Percentiles rank a stretch among this genome's conserved stretches.
Evolutionary conservation across 805 yeast genomes (phyloP).

Genomic region (Nakazawaea peltata): DNA sequence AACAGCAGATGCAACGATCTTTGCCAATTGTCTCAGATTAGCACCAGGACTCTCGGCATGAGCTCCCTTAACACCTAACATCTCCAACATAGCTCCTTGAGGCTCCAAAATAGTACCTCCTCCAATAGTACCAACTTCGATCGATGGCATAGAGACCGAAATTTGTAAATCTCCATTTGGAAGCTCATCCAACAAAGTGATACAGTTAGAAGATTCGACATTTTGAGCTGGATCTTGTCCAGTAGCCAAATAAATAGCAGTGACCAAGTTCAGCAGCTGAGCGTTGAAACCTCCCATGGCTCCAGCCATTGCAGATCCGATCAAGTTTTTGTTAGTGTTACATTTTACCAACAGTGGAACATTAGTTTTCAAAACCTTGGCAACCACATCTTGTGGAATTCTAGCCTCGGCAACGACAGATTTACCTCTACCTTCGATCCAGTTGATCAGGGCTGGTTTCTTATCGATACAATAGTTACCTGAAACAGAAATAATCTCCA

Average conservation of each 20-base stretch:
- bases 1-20: slow-evolving; percentile 88
- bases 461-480: slow-evolving; percentile 98
- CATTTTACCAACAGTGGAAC: slow-evolving; percentile 89
- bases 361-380: slow-evolving; percentile 79
- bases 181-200: slow-evolving; percentile 80
- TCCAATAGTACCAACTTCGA: slow-evolving; percentile 98
- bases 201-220: slow-evolving; percentile 96
- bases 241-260: slow-evolving; percentile 89
- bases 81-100: slow-evolving; percentile 91
- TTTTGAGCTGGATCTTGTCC: slow-evolving; percentile 99
- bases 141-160: slow-evolving; percentile 98
- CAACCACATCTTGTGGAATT: slow-evolving; percentile 75
- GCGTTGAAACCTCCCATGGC: slow-evolving; percentile 97
- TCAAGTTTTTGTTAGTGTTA: slow-evolving; percentile 79
- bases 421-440: slow-evolving; percentile 99
- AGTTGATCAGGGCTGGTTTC: slow-evolving; percentile 95
- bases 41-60: slow-evolving; percentile 90
- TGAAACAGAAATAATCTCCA: slow-evolving; percentile 86
- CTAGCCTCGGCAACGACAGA: slow-evolving; percentile 95
- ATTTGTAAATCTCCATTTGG: slow-evolving; percentile 74
- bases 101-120: slow-evolving; percentile 98
- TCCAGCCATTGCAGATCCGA: slow-evolving; percentile 99
- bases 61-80: slow-evolving; percentile 93
- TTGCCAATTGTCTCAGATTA: slow-evolving; percentile 89
- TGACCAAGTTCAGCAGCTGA: slow-evolving; percentile 93